phyloP scores from a whole-genome alignment of 305 asterid species.

The Ruellia speciosa region DNA sequence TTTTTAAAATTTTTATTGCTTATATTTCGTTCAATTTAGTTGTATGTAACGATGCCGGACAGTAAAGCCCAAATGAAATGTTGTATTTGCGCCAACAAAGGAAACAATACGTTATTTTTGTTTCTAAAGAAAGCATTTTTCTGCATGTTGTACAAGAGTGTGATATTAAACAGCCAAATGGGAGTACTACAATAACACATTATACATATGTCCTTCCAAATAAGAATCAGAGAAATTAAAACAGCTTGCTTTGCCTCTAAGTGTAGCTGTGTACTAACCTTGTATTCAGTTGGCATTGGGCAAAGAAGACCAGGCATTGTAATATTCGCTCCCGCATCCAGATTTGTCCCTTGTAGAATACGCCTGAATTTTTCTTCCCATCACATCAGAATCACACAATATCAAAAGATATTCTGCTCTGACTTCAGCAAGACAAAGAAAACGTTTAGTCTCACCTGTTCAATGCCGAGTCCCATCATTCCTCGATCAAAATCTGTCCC shows the following conservation, averaged over 20 bases:
- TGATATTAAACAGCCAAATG: too few species aligned
- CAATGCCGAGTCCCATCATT: constrained; percentile 58
- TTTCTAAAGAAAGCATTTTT: too few species aligned
- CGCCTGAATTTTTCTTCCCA: not conserved
- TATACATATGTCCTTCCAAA: not conserved
- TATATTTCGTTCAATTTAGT: not conserved
- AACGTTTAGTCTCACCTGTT: constrained; percentile 16
- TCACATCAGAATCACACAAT: constrained; percentile 1
- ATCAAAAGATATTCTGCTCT: constrained; percentile 4
- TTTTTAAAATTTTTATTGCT: not conserved
- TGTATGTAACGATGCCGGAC: constrained; percentile 12
- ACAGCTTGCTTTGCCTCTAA: not conserved
- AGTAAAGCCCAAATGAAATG: too few species aligned
- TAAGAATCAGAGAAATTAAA: not conserved
- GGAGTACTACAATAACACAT: too few species aligned
- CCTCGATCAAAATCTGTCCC: constrained; percentile 61
- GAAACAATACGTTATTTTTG: too few species aligned
- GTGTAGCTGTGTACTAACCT: not conserved
- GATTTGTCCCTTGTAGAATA: not conserved
- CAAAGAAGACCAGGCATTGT: not conserved
- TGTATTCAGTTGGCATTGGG: not conserved
- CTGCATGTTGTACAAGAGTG: too few species aligned
- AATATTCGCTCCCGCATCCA: not conserved
- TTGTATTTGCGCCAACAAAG: too few species aligned
- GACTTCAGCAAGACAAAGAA: not conserved